Percentiles rank a stretch among this genome's conserved stretches.
phyloP scores from a whole-genome alignment of 208 protist species.

The Novymonas esmeraldas region DNA sequence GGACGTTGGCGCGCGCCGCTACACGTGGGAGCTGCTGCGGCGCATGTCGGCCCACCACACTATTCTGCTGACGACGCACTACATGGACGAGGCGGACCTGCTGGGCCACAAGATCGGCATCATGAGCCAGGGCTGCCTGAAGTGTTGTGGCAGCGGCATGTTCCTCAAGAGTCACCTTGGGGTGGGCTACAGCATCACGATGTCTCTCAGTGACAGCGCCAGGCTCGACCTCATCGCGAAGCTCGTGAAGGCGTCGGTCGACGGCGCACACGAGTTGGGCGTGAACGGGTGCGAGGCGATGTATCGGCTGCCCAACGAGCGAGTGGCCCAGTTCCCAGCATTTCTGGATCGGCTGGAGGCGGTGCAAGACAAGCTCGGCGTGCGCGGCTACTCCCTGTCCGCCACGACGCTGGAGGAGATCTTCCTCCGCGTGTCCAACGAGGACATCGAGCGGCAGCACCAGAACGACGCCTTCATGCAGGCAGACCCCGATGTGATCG shows the following conservation, averaged over 20 bases:
- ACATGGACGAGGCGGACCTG: constrained; percentile 98
- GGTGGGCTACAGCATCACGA: constrained; percentile 55
- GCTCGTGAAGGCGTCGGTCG: constrained; percentile 29
- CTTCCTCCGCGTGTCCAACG: constrained; percentile 62
- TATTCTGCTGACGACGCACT: constrained; percentile 90
- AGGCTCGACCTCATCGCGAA: constrained; percentile 20
- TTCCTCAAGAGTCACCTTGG: constrained; percentile 57
- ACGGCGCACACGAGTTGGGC: constrained; percentile 33
- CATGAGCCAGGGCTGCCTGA: constrained; percentile 68
- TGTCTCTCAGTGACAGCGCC: constrained; percentile 24
- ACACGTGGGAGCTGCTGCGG: constrained; percentile 82
- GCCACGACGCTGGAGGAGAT: constrained; percentile 81
- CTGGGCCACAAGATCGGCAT: constrained; percentile 94
- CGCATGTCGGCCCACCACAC: constrained; percentile 46
- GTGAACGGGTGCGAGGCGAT: constrained; percentile 42
- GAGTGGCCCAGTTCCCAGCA: constrained; percentile 34
- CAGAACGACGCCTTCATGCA: constrained; percentile 13
- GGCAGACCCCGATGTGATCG: neutral
- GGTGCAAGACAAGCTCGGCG: constrained; percentile 21
- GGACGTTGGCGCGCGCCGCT: constrained; percentile 81
- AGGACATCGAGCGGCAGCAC: constrained; percentile 24
- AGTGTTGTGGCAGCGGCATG: constrained; percentile 54
- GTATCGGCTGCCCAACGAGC: constrained; percentile 46
- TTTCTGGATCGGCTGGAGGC: constrained; percentile 53
- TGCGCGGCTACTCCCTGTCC: constrained; percentile 55